phyloP scores from a whole-genome alignment of 148 eudicot species.

The Cornus kousa region DNA sequence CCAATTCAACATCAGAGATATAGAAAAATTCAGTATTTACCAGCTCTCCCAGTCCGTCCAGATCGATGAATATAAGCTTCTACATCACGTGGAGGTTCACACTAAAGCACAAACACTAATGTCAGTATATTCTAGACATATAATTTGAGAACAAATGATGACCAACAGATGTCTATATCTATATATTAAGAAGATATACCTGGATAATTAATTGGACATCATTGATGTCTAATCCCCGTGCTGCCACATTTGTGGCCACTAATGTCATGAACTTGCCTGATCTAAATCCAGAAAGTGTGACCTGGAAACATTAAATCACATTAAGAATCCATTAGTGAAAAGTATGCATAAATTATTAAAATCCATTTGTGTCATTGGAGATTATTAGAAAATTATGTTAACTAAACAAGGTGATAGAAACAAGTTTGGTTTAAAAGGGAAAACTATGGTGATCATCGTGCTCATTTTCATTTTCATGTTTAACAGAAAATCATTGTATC shows the following conservation, averaged over 20 bases:
- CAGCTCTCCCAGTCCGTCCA: slow-evolving; percentile 97
- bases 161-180: background rate
- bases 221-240: slow-evolving; percentile 87
- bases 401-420: background rate
- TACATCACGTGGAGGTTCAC: slow-evolving; percentile 96
- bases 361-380: background rate
- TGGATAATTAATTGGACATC: slow-evolving; percentile 90
- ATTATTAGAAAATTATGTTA: too few species aligned
- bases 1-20: background rate
- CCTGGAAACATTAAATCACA: slow-evolving; percentile 35
- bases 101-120: slow-evolving; percentile 28
- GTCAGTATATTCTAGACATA: background rate
- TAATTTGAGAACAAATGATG: background rate
- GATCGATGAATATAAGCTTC: slow-evolving; percentile 98
- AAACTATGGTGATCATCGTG: background rate
- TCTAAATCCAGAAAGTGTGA: slow-evolving; percentile 78
- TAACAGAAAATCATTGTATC: background rate
- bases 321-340: background rate
- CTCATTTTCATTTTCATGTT: background rate
- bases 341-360: background rate
- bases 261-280: slow-evolving; percentile 79
- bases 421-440: background rate
- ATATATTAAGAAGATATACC: slow-evolving; percentile 35
- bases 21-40: slow-evolving; percentile 22
- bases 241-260: slow-evolving; percentile 95